These are phyloP conservation scores for Fagus crenata DNA, from an alignment of 306 rosid genomes.

Conservation along the genomic window DNA sequence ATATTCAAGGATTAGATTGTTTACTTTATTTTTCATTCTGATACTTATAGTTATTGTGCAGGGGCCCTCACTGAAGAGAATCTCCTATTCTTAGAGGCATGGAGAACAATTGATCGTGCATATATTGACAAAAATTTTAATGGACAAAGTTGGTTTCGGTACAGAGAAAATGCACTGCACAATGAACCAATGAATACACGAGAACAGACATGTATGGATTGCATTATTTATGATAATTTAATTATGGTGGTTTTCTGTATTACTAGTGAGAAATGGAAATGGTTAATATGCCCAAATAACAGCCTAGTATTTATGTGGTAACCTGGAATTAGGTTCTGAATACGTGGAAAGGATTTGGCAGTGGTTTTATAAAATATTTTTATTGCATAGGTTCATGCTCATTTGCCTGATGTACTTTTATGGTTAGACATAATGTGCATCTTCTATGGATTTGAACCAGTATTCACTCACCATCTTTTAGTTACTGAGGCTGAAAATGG, in stretches of 20 bases:
- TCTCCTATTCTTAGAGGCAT: conserved; percentile 91
- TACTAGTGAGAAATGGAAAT: not conserved
- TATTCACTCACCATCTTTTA: too few relatives aligned
- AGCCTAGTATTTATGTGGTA: not conserved
- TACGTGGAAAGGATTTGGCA: not conserved
- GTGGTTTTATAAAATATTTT: not conserved
- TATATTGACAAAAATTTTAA: conserved; percentile 87
- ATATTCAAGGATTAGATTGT: conserved; percentile 9
- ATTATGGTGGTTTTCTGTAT: not conserved
- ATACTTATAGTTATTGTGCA: conserved; percentile 20
- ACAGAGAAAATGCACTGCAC: conserved; percentile 86
- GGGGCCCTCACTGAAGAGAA: conserved; percentile 86
- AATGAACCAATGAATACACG: conserved; percentile 86
- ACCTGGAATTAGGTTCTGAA: not conserved
- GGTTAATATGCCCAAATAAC: not conserved
- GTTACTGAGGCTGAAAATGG: too few relatives aligned
- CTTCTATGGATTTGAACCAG: not conserved
- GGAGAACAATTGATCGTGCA: conserved; percentile 94
- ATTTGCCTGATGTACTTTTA: not conserved
- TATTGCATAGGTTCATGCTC: not conserved
- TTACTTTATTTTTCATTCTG: conserved; percentile 6
- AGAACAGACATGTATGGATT: conserved; percentile 78
- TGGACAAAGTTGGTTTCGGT: conserved; percentile 97
- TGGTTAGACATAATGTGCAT: not conserved
- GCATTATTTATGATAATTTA: conserved; percentile 18